These are phyloP conservation scores for Synchytrium microbalum DNA, from an alignment of 371 early-diverging fungal genomes.

Conservation along the genomic window DNA sequence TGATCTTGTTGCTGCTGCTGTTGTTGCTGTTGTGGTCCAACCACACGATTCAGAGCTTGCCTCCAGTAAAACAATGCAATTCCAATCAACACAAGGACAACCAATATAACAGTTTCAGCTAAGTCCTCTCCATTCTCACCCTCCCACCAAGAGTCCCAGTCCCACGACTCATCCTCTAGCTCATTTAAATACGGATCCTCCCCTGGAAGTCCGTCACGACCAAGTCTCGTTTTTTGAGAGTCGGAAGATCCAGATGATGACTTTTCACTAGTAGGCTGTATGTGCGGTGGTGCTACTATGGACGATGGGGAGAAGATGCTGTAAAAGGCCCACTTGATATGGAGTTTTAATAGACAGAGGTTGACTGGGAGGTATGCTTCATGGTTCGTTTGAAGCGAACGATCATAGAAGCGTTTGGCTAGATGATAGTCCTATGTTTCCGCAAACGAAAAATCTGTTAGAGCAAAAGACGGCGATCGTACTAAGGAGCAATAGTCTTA, in stretches of 20 bases:
- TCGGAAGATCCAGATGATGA: neutral
- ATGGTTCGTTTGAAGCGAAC: slow-evolving; percentile 61
- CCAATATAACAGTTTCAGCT: slow-evolving; percentile 1
- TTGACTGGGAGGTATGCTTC: slow-evolving; percentile 73
- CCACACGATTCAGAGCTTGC: neutral
- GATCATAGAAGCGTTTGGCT: slow-evolving; percentile 88
- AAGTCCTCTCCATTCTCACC: neutral
- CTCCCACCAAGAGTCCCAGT: neutral
- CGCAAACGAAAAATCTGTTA: slow-evolving; percentile 3
- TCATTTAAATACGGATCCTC: neutral
- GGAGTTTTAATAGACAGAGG: slow-evolving; percentile 65
- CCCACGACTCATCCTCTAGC: neutral
- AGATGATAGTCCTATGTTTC: slow-evolving; percentile 68
- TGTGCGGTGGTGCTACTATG: neutral
- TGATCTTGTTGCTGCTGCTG: neutral
- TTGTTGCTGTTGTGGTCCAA: too few species aligned
- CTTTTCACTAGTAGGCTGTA: neutral
- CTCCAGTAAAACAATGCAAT: neutral
- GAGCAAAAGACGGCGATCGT: slow-evolving; percentile 1
- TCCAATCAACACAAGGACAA: neutral
- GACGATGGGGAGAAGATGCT: neutral
- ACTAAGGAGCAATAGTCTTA: slow-evolving; percentile 15
- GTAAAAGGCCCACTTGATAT: slow-evolving; percentile 36
- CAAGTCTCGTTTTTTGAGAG: neutral
- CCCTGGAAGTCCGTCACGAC: neutral